Evolutionary conservation across 805 yeast genomes (phyloP).

Genomic region (Wilhelminamyces savonicus): DNA sequence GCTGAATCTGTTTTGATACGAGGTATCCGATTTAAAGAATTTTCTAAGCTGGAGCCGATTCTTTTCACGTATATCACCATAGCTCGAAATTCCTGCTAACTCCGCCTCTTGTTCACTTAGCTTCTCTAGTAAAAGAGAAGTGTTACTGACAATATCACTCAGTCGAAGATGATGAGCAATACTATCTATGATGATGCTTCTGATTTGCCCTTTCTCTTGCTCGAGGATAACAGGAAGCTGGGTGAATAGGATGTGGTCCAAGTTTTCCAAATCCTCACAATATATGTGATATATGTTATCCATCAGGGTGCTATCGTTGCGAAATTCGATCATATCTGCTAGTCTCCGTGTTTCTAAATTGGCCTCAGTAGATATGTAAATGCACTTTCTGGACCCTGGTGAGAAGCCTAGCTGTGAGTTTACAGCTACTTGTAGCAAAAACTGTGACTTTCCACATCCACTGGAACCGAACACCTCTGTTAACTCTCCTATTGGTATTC

Average conservation of each 20-base stretch:
- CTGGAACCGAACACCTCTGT: conserved; percentile 83
- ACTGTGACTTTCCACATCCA: conserved; percentile 82
- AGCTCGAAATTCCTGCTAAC: too few relatives aligned
- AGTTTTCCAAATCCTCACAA: conserved; percentile 64
- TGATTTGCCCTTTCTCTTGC: conserved; percentile 29
- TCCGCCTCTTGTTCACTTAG: too few relatives aligned
- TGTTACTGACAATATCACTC: too few relatives aligned
- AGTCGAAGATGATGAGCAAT: conserved; percentile 75
- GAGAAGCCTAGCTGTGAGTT: conserved; percentile 41
- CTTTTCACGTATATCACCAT: too few relatives aligned
- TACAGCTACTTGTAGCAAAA: conserved; percentile 60
- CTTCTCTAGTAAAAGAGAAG: too few relatives aligned
- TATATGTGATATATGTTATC: conserved; percentile 45
- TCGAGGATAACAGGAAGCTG: conserved; percentile 50
- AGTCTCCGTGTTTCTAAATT: conserved; percentile 63
- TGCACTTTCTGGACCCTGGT: conserved; percentile 9
- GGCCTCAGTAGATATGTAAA: conserved; percentile 78
- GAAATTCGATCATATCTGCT: conserved; percentile 13
- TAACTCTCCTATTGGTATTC: conserved; percentile 7
- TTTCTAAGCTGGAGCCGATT: too few relatives aligned
- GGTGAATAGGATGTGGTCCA: conserved; percentile 63
- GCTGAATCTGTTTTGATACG: conserved; percentile 22
- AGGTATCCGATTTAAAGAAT: conserved; percentile 6
- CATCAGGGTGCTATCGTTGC: conserved; percentile 13
- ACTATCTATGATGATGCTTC: conserved; percentile 69